Percentiles rank a stretch among this genome's conserved stretches.
Evolutionary conservation across 495 filamentous ascomycete species (phyloP).

Genomic region (Thermothielavioides terrestris): DNA sequence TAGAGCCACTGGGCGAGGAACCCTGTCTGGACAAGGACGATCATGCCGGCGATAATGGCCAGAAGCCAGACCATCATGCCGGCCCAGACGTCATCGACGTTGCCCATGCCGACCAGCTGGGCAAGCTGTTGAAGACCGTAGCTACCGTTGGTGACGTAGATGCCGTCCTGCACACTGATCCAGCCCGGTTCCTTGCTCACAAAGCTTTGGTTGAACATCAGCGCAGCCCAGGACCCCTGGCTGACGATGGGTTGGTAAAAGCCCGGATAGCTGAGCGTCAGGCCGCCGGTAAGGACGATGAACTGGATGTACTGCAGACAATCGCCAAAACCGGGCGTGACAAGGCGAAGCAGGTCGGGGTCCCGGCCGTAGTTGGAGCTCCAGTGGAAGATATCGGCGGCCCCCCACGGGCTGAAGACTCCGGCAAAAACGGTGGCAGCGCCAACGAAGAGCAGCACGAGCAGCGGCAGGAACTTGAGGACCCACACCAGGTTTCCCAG

Average conservation of each 20-base stretch:
- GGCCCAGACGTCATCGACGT: slow-evolving; percentile 78
- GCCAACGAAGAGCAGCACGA: slow-evolving; percentile 70
- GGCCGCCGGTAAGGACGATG: slow-evolving; percentile 72
- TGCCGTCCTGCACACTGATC: slow-evolving; percentile 65
- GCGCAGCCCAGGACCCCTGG: slow-evolving; percentile 72
- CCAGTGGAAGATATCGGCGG: slow-evolving; percentile 81
- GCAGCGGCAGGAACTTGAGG: slow-evolving; percentile 69
- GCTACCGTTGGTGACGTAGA: slow-evolving; percentile 61
- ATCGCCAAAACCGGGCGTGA: slow-evolving; percentile 94
- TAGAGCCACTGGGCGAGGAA: slow-evolving; percentile 70
- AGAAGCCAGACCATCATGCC: slow-evolving; percentile 82
- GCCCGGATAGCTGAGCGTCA: slow-evolving; percentile 84
- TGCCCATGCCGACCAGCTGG: slow-evolving; percentile 75
- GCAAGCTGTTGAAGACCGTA: slow-evolving; percentile 73
- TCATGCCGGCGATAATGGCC: slow-evolving; percentile 57
- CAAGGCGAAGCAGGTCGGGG: slow-evolving; percentile 79
- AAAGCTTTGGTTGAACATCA: slow-evolving; percentile 93
- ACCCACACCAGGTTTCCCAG: slow-evolving; percentile 53
- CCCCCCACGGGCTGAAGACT: slow-evolving; percentile 90
- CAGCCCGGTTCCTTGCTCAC: slow-evolving; percentile 56
- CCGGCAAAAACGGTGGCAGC: slow-evolving; percentile 73
- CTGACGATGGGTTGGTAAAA: slow-evolving; percentile 89
- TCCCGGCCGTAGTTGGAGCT: slow-evolving; percentile 94
- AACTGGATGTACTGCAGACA: slow-evolving; percentile 98
- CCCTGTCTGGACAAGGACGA: slow-evolving; percentile 66